Base-by-base conservation (phyloP, 257 asterid species). In the Rubia yunnanensis region DNA sequence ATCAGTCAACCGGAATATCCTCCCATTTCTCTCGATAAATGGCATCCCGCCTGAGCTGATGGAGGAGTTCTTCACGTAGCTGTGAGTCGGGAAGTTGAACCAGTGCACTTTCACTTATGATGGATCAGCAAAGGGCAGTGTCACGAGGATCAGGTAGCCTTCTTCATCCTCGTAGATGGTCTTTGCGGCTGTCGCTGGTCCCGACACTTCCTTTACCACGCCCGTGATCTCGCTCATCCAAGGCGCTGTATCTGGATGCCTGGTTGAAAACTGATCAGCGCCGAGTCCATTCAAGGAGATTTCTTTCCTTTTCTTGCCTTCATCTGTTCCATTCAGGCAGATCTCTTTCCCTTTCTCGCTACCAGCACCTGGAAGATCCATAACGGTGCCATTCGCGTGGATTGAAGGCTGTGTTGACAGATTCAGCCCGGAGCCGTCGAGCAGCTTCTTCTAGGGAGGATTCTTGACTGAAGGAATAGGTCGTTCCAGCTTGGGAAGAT, bases 131-230 rank as follows among this genome's bases (percentile, higher is more conserved):
- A 81, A 84, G 0, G 96, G 94, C 70, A 88, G 74, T 65, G 85
- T 82, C 61, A 84, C 74, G 3, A 88, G 64, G n/a, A 88, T 82
- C 76, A 88, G 59, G 78, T 84, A 88, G 18, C 94, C 94, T 62
- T 82, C 78, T 63, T 81, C 81, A 22, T 88, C 96, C 71, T 88
- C 96, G 10, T 88, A 88, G 30, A 84, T 71, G 26, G 86, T 71
- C 68, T 86, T 86, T 6, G 96, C 91, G 69, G 87, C 94, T 18
- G 89, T 82, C 32, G 82, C 94, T 0, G 96, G 96, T 8, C 96
- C 94, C 15, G 80, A 82, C 5, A 71, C 77, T 0, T 81, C 72
- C 70, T 81, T 79, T 77, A 84, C 55, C 36, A 79, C 94, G 68
- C 94, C 94, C 10, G 67, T 75, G 56, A 88, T 82, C 65, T 85